Conservation (phyloP, 2,329 filamentous ascomycete species). For the Colletotrichum sp. region DNA sequence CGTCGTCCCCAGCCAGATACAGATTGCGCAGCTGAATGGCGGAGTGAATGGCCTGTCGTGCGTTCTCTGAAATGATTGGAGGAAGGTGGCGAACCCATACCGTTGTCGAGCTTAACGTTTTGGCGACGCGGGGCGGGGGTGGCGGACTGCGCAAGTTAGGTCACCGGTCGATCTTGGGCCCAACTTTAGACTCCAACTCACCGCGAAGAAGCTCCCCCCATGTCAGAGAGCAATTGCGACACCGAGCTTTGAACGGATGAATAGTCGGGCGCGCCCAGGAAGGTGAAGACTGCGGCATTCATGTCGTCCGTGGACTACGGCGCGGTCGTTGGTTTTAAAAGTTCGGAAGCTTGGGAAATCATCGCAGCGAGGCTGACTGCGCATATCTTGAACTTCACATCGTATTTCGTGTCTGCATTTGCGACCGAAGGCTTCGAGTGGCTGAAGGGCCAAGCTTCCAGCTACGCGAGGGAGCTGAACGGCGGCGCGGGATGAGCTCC, state of each 20-base stretch:
- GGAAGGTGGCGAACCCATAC: constrained; percentile 18
- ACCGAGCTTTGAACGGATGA: neutral
- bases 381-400: neutral
- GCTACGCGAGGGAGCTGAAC: neutral
- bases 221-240: neutral
- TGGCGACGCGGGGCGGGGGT: constrained; percentile 12
- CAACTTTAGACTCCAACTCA: neutral
- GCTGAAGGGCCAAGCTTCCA: neutral
- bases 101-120: constrained; percentile 12
- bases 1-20: neutral
- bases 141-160: neutral
- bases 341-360: neutral
- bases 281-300: neutral
- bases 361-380: neutral
- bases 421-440: neutral
- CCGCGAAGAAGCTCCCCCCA: constrained; percentile 14
- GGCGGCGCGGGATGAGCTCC: neutral
- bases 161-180: neutral
- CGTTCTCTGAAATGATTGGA: constrained; percentile 15
- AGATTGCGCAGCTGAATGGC: constrained; percentile 2
- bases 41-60: constrained; percentile 11
- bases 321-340: neutral
- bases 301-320: neutral
- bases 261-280: neutral
- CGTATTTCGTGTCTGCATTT: constrained; percentile 12